phyloP scores from a whole-genome alignment of 1,139 yeast genomes.

The Lodderomyces jiufengensis region DNA sequence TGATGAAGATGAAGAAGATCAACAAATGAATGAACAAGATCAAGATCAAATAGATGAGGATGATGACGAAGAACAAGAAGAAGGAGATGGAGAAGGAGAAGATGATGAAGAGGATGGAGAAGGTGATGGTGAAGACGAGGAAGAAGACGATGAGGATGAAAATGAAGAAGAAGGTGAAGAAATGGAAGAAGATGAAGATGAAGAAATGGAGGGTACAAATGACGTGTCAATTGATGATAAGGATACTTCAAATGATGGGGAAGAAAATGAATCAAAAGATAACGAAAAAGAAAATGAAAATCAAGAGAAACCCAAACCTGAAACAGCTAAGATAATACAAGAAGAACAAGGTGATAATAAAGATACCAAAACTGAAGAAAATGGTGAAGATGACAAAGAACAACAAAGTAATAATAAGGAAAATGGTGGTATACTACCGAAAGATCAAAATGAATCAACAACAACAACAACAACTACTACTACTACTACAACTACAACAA shows the following conservation, averaged over 20 bases:
- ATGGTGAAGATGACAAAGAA: conserved; percentile 9
- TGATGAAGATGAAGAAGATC: conserved; percentile 18
- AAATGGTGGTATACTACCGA: neutral
- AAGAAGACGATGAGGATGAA: conserved; percentile 14
- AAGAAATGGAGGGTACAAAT: conserved; percentile 15
- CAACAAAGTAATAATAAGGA: neutral
- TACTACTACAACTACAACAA: neutral
- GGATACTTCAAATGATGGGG: conserved; percentile 3
- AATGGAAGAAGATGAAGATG: conserved; percentile 19
- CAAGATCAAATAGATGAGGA: conserved; percentile 24
- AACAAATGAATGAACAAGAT: conserved; percentile 20
- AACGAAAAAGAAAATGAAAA: conserved; percentile 13
- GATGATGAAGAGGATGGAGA: conserved; percentile 18
- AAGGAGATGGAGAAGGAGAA: conserved; percentile 20
- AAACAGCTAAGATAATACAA: too few relatives aligned
- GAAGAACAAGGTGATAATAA: conserved; percentile 7
- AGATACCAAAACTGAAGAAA: conserved; percentile 3
- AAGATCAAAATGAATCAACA: neutral
- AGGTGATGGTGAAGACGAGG: conserved; percentile 16
- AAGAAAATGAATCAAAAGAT: conserved; percentile 14
- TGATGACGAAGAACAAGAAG: conserved; percentile 25
- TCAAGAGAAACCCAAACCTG: neutral
- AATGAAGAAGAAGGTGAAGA: conserved; percentile 17
- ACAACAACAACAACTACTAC: conserved; percentile 1
- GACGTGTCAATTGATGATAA: neutral